A percentile compares a stretch with the other conserved stretches of the same genome.
Evolutionary conservation across 257 asterid genomes (phyloP).

Genomic region (Gentiana dahurica): DNA sequence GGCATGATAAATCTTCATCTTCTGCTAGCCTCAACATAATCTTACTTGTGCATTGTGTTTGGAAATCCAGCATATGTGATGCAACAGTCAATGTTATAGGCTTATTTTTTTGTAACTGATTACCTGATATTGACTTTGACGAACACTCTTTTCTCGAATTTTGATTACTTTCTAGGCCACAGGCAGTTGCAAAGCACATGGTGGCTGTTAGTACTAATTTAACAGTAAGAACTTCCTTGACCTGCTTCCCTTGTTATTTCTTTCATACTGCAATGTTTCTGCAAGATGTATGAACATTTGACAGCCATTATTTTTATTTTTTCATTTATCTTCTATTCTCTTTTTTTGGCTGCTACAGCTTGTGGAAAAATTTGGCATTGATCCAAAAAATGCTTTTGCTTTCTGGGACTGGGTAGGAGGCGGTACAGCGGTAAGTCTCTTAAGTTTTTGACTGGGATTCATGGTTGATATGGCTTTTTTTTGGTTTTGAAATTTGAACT

Average conservation of each 20-base stretch:
- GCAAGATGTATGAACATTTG: not conserved
- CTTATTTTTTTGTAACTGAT: not conserved
- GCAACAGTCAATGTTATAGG: too few relatives aligned
- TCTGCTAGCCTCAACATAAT: not conserved
- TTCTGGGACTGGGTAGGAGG: slow-evolving; percentile 99
- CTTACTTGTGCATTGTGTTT: not conserved
- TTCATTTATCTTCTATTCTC: not conserved
- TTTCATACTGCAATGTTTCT: not conserved
- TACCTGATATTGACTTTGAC: not conserved
- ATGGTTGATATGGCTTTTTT: slow-evolving; percentile 10
- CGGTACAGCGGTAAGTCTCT: slow-evolving; percentile 73
- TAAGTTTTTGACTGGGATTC: slow-evolving; percentile 9
- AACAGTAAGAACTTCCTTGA: slow-evolving; percentile 34
- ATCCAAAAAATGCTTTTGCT: slow-evolving; percentile 98
- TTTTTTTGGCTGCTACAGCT: slow-evolving; percentile 45
- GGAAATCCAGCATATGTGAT: too few relatives aligned
- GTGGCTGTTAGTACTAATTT: slow-evolving; percentile 99
- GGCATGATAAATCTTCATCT: not conserved
- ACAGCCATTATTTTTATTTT: too few relatives aligned
- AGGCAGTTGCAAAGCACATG: slow-evolving; percentile 99
- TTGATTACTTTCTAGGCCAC: slow-evolving; percentile 34
- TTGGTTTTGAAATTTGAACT: slow-evolving; percentile 18
- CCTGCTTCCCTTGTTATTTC: slow-evolving; percentile 3
- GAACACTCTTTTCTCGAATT: not conserved
- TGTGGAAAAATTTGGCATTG: slow-evolving; percentile 94